phyloP scores from a whole-genome alignment of 495 filamentous ascomycete genomes.

The Podospora fimiseda region DNA sequence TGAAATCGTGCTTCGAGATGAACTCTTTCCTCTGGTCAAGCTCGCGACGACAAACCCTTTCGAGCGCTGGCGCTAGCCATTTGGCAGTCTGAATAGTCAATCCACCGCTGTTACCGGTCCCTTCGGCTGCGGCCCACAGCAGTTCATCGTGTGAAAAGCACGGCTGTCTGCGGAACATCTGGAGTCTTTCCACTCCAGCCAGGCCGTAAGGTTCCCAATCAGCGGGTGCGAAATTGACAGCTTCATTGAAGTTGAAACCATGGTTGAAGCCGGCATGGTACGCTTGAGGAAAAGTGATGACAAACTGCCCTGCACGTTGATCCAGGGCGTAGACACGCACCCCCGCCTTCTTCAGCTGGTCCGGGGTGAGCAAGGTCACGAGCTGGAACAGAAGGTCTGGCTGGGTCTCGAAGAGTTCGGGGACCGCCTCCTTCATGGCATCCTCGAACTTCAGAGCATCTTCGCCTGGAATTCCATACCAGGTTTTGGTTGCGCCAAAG shows the following conservation, averaged over 20 bases:
- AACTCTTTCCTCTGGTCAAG: conserved; percentile 60
- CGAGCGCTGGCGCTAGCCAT: conserved; percentile 84
- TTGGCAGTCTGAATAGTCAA: conserved; percentile 87
- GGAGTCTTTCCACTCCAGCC: conserved; percentile 75
- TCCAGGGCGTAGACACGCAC: conserved; percentile 90
- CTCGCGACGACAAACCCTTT: conserved; percentile 69
- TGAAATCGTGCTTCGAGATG: conserved; percentile 50
- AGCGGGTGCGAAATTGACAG: conserved; percentile 93
- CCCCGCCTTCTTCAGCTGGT: conserved; percentile 90
- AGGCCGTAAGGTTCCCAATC: conserved; percentile 97
- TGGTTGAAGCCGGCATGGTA: conserved; percentile 94
- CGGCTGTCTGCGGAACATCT: conserved; percentile 82
- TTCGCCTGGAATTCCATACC: conserved; percentile 94
- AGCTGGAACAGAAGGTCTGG: conserved; percentile 96
- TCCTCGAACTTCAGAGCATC: conserved; percentile 92
- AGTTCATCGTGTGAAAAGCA: conserved; percentile 98
- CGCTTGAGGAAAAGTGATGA: conserved; percentile 89
- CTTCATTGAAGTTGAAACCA: conserved; percentile 98
- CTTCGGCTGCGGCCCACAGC: conserved; percentile 72
- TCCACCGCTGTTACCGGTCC: conserved; percentile 59
- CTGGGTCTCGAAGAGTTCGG: conserved; percentile 94
- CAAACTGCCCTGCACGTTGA: conserved; percentile 91
- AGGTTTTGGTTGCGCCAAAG: conserved; percentile 97
- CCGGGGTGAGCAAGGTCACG: conserved; percentile 87
- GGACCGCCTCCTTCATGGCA: conserved; percentile 91